Evolutionary conservation across 2,329 filamentous ascomycete species (phyloP).

Genomic region (Fusarium bactridioides): DNA sequence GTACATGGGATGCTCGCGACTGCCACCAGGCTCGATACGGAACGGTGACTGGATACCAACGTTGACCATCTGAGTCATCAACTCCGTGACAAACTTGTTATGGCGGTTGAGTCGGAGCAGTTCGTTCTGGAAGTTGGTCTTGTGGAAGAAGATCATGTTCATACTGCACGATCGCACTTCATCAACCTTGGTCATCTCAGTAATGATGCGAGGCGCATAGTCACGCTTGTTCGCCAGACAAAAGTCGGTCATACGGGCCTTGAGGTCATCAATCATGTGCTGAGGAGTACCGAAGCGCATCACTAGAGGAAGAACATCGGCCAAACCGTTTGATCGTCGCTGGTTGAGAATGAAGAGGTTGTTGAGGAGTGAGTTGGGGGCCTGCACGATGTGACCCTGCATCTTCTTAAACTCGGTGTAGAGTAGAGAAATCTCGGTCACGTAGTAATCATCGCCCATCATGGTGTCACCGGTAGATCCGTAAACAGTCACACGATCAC

Average conservation of each 20-base stretch:
- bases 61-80: slow-evolving; percentile 86
- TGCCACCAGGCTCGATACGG: slow-evolving; percentile 69
- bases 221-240: slow-evolving; percentile 87
- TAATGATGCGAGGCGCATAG: slow-evolving; percentile 85
- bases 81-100: slow-evolving; percentile 92
- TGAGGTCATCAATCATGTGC: slow-evolving; percentile 83
- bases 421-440: slow-evolving; percentile 90
- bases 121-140: slow-evolving; percentile 96
- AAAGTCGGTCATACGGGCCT: slow-evolving; percentile 82
- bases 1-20: slow-evolving; percentile 72
- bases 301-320: slow-evolving; percentile 83
- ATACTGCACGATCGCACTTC: slow-evolving; percentile 87
- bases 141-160: slow-evolving; percentile 97
- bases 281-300: slow-evolving; percentile 90
- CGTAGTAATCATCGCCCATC: slow-evolving; percentile 91
- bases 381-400: slow-evolving; percentile 95
- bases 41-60: slow-evolving; percentile 84
- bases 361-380: slow-evolving; percentile 93
- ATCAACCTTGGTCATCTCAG: slow-evolving; percentile 80
- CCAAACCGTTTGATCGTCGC: slow-evolving; percentile 85
- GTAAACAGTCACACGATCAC: slow-evolving; percentile 90
- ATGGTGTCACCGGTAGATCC: slow-evolving; percentile 83
- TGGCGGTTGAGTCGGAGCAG: slow-evolving; percentile 86
- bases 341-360: slow-evolving; percentile 95
- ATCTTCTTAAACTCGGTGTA: slow-evolving; percentile 99